Evolutionary conservation across 2,329 filamentous ascomycete genomes (phyloP).

Genomic region (Penicillium sp.): DNA sequence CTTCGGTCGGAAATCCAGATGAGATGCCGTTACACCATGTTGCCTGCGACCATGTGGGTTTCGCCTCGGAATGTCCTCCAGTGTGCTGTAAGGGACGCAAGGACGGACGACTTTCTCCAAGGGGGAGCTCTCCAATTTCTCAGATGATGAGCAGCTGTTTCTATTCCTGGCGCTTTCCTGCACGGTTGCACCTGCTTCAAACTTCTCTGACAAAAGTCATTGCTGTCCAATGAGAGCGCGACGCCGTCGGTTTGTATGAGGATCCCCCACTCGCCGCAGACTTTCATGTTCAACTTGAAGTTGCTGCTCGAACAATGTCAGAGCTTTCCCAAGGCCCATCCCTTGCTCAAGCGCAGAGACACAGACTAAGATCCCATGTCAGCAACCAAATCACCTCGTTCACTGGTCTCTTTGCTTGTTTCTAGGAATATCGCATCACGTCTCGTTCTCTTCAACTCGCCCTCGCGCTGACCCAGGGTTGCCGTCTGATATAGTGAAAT

Average conservation of each 20-base stretch:
- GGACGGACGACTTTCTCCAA: neutral
- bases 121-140: neutral
- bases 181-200: neutral
- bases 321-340: neutral
- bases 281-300: neutral
- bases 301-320: neutral
- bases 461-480: neutral
- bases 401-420: neutral
- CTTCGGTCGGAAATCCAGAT: neutral
- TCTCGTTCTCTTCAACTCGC: neutral
- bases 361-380: neutral
- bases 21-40: neutral
- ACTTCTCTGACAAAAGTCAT: neutral
- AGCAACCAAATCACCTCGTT: neutral
- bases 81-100: constrained; percentile 6
- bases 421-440: neutral
- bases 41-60: constrained; percentile 7
- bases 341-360: neutral
- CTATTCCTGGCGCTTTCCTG: constrained; percentile 2
- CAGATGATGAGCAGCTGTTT: constrained; percentile 2
- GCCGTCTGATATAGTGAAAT: neutral
- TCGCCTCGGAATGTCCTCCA: neutral
- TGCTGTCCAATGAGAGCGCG: neutral
- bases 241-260: neutral
- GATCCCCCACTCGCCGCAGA: neutral